Percentiles rank a stretch among this genome's conserved stretches.
Conservation (phyloP, 2,329 filamentous ascomycete genomes). For the Zymoseptoria ardabiliae region DNA sequence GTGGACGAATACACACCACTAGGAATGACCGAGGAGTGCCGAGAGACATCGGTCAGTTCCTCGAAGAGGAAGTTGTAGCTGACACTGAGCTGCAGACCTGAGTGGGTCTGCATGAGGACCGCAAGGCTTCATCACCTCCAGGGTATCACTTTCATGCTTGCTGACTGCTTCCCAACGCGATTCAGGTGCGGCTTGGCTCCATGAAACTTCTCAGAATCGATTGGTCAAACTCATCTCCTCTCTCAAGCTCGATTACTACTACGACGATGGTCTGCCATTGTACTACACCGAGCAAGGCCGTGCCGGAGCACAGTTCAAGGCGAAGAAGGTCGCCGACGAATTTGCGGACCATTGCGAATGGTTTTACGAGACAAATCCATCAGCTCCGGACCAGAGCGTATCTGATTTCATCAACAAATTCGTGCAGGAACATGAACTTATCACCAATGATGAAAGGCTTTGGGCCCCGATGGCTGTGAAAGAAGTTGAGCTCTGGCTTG, state of each 20-base stretch:
- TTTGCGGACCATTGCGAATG: constrained; percentile 38
- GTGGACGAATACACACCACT: constrained; percentile 34
- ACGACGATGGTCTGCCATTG: constrained; percentile 38
- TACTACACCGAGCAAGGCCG: constrained; percentile 38
- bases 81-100: constrained; percentile 26
- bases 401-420: constrained; percentile 37
- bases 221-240: constrained; percentile 38
- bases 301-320: constrained; percentile 40
- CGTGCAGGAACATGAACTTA: constrained; percentile 35
- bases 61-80: constrained; percentile 20
- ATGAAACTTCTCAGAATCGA: constrained; percentile 40
- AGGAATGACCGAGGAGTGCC: constrained; percentile 28
- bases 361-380: constrained; percentile 36
- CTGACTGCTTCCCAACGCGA: constrained; percentile 7
- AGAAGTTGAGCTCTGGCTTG: constrained; percentile 40
- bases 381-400: constrained; percentile 35
- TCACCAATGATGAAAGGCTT: constrained; percentile 36
- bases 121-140: constrained; percentile 22
- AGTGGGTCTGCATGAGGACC: constrained; percentile 20
- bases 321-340: constrained; percentile 41
- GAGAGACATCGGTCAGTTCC: constrained; percentile 21
- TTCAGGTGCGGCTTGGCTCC: constrained; percentile 40
- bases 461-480: constrained; percentile 40
- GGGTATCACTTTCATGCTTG: constrained; percentile 13
- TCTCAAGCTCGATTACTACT: constrained; percentile 39